These are phyloP conservation scores for Thermothielavioides terrestris DNA, from an alignment of 495 filamentous ascomycete genomes.

Conservation along the genomic window DNA sequence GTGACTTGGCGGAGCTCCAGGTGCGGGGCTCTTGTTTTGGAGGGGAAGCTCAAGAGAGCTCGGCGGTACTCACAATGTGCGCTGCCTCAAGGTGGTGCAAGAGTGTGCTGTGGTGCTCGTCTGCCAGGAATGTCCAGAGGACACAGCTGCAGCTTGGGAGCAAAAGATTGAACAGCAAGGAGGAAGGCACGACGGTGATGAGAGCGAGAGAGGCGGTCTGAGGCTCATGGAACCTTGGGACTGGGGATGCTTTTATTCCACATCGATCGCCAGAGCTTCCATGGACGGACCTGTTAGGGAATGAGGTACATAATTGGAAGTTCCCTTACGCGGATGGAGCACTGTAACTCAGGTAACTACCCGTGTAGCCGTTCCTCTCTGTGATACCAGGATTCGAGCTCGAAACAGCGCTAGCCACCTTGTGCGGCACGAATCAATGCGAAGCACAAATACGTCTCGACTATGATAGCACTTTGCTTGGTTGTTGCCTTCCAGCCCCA, in stretches of 20 bases:
- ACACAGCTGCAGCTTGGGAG: background rate
- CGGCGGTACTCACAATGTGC: background rate
- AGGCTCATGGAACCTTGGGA: conserved; percentile 1
- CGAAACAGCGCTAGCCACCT: too few relatives aligned
- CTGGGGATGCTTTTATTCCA: conserved; percentile 21
- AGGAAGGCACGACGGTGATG: background rate
- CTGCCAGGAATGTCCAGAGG: background rate
- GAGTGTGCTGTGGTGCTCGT: background rate
- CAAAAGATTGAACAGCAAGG: too few relatives aligned
- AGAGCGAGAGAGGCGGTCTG: conserved; percentile 1
- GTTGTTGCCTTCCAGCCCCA: too few relatives aligned
- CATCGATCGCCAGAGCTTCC: conserved; percentile 2
- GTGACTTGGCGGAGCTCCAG: conserved; percentile 15
- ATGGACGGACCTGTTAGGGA: conserved; percentile 19
- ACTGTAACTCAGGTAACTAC: too few relatives aligned
- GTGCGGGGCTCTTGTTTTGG: conserved; percentile 11
- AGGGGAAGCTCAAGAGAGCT: conserved; percentile 11
- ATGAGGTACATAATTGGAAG: conserved; percentile 23
- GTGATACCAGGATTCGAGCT: too few relatives aligned
- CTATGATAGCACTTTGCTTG: too few relatives aligned
- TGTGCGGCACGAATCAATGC: too few relatives aligned
- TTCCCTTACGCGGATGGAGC: too few relatives aligned
- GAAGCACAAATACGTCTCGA: too few relatives aligned
- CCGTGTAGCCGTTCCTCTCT: too few relatives aligned
- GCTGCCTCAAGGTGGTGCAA: background rate